Evolutionary conservation across 1,284 basidiomycete species (phyloP), one percentile per base, ranked within the genome.

Genomic region (Laetiporus sulphureus): DNA sequence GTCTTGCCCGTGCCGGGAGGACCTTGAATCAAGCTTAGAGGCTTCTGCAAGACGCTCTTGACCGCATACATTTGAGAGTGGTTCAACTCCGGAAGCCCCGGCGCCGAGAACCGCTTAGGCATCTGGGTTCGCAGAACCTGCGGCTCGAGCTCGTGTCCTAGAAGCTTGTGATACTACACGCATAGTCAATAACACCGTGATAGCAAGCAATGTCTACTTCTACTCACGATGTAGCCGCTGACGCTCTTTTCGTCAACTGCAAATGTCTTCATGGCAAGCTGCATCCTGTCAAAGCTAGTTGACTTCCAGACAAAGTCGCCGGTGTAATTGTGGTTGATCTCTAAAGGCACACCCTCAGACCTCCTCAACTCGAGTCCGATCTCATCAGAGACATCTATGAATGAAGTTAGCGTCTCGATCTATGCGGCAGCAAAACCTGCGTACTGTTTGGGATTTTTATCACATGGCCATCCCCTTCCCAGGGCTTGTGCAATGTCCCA

Each of bases 231-330:
- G 58, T 97, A 98, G 4, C 92, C 95, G 59, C 91, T 95, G 53
- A 99, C 95, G 63, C 92, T 96, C 73, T 97, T 96, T 66, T 99
- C 95, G 56, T 99, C 95, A 19, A 98, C 87, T 8, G 96, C 95
- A 62, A 99, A 99, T 2, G 93, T 97, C 73, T 96, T 97, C 93
- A 99, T 97, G 1, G 96, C 96, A 37, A 91, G 73, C 62, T 99
- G 96, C 96, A 99, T 99, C 41, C 96, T 79, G 62, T 98, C 95
- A 56, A 99, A 99, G 59, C 92, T 96, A 1, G 96, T 99, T 5
- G 92, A 93, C 65, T 99, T 99, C 96, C 96, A 99, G 12, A 99
- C 93, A 58, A 99, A 99, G 62, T 99, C 96, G 32, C 86, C 94
- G 0, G 89, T 85, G 59, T 96, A 99, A 54, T 92, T 91, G 58